Evolutionary conservation across 2,329 filamentous ascomycete species (phyloP), one percentile per base, ranked within the genome.

Genomic region (Ophiostoma sp.): DNA sequence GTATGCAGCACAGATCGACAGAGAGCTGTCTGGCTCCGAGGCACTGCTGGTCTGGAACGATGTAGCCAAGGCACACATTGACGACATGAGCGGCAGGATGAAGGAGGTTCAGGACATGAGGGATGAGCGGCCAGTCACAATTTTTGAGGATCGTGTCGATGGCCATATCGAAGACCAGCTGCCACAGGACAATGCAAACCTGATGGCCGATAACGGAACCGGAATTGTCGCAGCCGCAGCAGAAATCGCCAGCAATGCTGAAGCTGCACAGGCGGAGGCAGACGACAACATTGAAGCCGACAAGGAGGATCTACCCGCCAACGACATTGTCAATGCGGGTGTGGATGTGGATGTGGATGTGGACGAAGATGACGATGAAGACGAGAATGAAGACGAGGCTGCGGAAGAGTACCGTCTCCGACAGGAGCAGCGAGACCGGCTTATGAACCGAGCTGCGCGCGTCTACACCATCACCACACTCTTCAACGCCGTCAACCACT

Each of bases 391-490:
- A 4, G 35, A 48, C n/a, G 57, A 36, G 11, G 68, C 36, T 27
- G 70, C 57, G 5, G 70, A 52, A 17, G 69, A 60, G 54, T 69
- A 41, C 36, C 66, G 71, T 6, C 72, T 71, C n/a, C 71, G 75
- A 65, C 72, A 76, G 11, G 44, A 57, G 17, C 44, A 72, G 44
- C 70, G 73, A 73, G 80, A 80, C 23, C 82, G 83, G 67, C 79
- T 89, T 20, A 87, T 89, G 76, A 81, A 79, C 68, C 85, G 87
- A 65, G 90, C 90, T 39, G 82, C 80, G 1, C 84, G 86, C 74
- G 89, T 89, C 65, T 86, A 90, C 71, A 84, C 90, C 75, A 79
- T 90, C 13, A 90, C 87, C 74, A 81, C 92, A 7, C 78, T 90
- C 71, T 85, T 83, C 3, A 89, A 87, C 76, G 84, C 86, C 2